phyloP scores from a whole-genome alignment of 78 protist genomes.

The Guillardia theta region DNA sequence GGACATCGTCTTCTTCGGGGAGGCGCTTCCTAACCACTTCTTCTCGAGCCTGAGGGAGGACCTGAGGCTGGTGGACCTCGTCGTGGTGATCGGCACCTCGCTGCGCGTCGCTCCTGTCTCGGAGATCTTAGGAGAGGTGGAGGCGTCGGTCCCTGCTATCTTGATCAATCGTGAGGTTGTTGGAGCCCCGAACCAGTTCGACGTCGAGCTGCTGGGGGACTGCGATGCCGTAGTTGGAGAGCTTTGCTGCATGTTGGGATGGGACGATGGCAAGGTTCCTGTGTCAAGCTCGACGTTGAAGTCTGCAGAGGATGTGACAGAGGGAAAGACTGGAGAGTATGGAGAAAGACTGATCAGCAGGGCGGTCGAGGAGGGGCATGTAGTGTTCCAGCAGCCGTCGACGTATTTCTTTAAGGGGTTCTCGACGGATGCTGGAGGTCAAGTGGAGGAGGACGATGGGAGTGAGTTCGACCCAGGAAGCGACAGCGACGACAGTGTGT shows the following conservation, averaged over 20 bases:
- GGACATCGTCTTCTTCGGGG: not conserved
- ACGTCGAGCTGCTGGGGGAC: not conserved
- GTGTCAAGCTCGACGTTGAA: too few species aligned
- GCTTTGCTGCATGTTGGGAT: not conserved
- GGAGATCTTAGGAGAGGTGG: not conserved
- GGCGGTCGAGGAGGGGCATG: too few species aligned
- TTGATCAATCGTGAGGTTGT: conserved; percentile 10
- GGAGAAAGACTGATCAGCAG: too few species aligned
- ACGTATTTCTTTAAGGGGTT: too few species aligned
- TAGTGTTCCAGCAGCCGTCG: too few species aligned
- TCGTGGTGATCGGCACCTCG: conserved; percentile 24
- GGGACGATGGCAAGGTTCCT: too few species aligned
- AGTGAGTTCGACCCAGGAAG: too few species aligned
- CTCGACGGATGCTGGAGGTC: too few species aligned
- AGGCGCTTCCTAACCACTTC: not conserved
- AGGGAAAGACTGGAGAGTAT: too few species aligned
- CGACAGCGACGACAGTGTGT: too few species aligned
- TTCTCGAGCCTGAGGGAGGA: not conserved
- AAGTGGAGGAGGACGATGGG: too few species aligned
- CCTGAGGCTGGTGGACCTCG: not conserved
- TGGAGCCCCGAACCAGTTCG: not conserved
- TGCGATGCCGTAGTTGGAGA: not conserved
- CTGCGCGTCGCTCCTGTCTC: not conserved
- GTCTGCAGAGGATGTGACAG: too few species aligned
- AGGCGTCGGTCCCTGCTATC: not conserved